These are phyloP conservation scores for Ballota nigra DNA, from an alignment of 257 asterid genomes.

Conservation along the genomic window DNA sequence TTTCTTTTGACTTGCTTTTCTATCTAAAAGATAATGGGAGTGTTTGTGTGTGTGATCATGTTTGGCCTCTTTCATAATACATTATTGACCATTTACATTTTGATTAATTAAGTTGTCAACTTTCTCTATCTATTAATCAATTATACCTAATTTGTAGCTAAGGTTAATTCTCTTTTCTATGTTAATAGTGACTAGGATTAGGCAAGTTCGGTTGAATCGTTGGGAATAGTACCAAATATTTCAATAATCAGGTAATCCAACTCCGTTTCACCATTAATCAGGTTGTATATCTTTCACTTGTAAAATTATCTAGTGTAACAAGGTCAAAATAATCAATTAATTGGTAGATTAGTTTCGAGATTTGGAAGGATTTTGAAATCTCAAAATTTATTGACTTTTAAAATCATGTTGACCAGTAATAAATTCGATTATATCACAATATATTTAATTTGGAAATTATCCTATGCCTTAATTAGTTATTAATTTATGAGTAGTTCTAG, in stretches of 20 bases:
- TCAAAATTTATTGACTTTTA: no score
- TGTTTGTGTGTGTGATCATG: conserved; percentile 7
- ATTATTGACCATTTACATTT: neutral
- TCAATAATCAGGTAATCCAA: neutral
- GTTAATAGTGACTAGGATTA: neutral
- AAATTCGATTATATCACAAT: no score
- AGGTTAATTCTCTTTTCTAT: neutral
- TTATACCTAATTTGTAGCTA: neutral
- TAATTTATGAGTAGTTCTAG: no score
- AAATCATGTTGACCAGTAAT: no score
- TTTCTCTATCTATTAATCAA: conserved; percentile 5
- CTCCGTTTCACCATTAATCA: no score
- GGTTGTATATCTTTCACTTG: no score
- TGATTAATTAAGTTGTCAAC: conserved; percentile 10
- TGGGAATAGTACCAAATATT: neutral
- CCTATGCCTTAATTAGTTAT: no score
- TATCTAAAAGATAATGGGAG: neutral
- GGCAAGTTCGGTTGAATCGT: conserved; percentile 16
- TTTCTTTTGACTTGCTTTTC: conserved; percentile 31
- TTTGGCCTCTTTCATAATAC: neutral
- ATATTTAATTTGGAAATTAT: no score
- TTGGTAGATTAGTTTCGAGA: no score
- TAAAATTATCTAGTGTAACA: no score
- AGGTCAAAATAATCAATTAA: neutral
- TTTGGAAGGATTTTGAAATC: no score